Evolutionary conservation across 2,329 filamentous ascomycete species (phyloP), one percentile per base, ranked within the genome.

Genomic region (Curvularia hawaiiensis): DNA sequence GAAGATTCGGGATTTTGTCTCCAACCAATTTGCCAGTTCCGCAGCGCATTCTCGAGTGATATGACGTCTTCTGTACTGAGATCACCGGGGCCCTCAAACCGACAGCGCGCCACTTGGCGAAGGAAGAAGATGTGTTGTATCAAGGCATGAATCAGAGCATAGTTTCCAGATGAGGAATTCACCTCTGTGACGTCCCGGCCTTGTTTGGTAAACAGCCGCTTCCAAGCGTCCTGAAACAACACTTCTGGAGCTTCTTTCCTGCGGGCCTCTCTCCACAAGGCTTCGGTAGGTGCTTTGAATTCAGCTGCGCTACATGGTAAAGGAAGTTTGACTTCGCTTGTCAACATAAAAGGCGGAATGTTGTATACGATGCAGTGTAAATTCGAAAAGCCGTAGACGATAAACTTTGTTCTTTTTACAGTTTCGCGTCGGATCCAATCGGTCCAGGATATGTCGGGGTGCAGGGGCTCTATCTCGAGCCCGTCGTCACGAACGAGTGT

Each of bases 41-140:
- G 62, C 12, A 79, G 60, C 14, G 82, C 80, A 46, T 80, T 78
- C 50, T 79, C 75, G 7, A 78, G 62, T n/a, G 69, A 68, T 52
- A 74, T 62, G 35, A 79, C 71, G 63, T 84, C 80, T 46, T 77
- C 74, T 7, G 64, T 50, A 40, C 70, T 69, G 9, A 77, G 59
- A 26, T 75, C 72, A 30, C 69, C 67, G 4, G 68, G 53, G 20
- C 70, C 62, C 61, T 77, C 64, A 49, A 70, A 72, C 4, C 70
- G 68, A 54, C 72, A 75, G 56, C 71, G 64, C 9, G 69, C 63
- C 30, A 75, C 65, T 57, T 89, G 85, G 64, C 89, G 88, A 22
- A 90, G 73, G 38, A 90, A 79, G 70, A 88, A 91, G 16, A 91
- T 87, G 60, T 90, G 88, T 65, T 91, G 89, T 11, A 91, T 83